Evolutionary conservation across 768 basidiomycete species (phyloP).

Genomic region (Pleurotus djamor): DNA sequence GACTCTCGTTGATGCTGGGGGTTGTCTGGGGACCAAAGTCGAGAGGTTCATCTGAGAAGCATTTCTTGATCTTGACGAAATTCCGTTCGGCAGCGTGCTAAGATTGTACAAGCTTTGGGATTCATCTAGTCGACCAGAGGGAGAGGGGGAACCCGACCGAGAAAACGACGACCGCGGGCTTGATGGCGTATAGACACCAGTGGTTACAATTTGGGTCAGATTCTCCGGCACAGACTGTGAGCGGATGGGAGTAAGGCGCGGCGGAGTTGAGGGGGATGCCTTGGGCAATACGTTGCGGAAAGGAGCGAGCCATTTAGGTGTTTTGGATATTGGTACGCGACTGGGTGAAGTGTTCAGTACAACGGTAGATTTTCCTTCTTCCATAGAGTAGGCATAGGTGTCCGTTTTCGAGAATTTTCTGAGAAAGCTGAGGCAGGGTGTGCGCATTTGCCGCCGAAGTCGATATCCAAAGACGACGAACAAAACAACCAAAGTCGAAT

Average conservation of each 20-base stretch:
- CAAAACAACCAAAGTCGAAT: constrained; percentile 39
- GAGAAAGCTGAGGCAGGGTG: constrained; percentile 39
- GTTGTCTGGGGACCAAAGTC: constrained; percentile 43
- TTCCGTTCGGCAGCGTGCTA: constrained; percentile 20
- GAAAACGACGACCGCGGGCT: constrained; percentile 36
- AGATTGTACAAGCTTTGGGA: constrained; percentile 20
- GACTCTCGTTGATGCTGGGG: constrained; percentile 5
- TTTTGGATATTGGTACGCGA: constrained; percentile 22
- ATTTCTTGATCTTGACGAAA: constrained; percentile 63
- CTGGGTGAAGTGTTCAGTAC: constrained; percentile 20
- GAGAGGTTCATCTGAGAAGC: constrained; percentile 64
- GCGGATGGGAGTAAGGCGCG: constrained; percentile 33
- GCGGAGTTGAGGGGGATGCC: constrained; percentile 14
- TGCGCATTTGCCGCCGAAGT: constrained; percentile 54
- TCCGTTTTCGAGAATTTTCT: constrained; percentile 18
- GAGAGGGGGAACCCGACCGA: constrained; percentile 48
- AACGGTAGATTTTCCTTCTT: constrained; percentile 41
- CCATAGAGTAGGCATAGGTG: constrained; percentile 39
- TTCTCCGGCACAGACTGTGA: constrained; percentile 30
- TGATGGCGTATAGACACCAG: constrained; percentile 27
- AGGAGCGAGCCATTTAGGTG: constrained; percentile 27
- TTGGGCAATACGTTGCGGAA: constrained; percentile 24
- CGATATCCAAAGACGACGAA: constrained; percentile 48
- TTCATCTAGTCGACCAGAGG: constrained; percentile 29
- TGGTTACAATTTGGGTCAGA: constrained; percentile 15